These are phyloP conservation scores for Aspergillus transmontanensis DNA, from an alignment of 2,329 filamentous ascomycete species.

Conservation along the genomic window DNA sequence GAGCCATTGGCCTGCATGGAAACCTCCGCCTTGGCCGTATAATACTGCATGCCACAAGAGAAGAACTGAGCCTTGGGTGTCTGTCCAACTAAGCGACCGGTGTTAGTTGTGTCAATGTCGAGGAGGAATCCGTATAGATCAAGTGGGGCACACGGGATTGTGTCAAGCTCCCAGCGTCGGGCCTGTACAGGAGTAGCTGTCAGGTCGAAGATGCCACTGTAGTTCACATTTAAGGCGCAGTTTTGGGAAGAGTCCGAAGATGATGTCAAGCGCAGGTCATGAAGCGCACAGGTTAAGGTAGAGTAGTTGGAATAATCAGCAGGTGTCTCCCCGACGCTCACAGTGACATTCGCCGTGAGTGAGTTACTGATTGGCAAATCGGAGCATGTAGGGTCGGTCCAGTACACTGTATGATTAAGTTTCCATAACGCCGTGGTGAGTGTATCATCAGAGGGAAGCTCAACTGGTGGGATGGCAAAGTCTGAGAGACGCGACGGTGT, in stretches of 20 bases:
- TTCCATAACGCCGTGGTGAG: background rate
- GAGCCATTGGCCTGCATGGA: background rate
- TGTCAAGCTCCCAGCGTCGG: background rate
- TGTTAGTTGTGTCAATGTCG: background rate
- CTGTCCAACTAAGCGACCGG: background rate
- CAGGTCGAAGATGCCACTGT: background rate
- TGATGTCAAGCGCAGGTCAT: background rate
- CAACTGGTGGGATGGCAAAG: background rate
- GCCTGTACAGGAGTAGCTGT: background rate
- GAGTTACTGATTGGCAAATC: background rate
- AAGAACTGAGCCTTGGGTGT: background rate
- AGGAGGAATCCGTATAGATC: background rate
- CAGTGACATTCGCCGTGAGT: background rate
- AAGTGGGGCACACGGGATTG: background rate
- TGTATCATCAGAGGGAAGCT: background rate
- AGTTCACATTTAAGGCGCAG: background rate
- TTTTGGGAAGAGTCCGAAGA: background rate
- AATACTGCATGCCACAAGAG: background rate
- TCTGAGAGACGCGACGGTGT: background rate
- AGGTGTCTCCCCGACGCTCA: no score
- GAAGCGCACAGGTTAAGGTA: background rate
- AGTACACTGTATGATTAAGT: background rate
- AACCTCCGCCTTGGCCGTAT: background rate
- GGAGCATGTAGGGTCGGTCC: background rate
- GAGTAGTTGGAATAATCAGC: background rate